Percentiles rank a stretch among this genome's conserved stretches.
phyloP scores from a whole-genome alignment of 805 yeast genomes.

The Wickerhamiella allomyrinae region DNA sequence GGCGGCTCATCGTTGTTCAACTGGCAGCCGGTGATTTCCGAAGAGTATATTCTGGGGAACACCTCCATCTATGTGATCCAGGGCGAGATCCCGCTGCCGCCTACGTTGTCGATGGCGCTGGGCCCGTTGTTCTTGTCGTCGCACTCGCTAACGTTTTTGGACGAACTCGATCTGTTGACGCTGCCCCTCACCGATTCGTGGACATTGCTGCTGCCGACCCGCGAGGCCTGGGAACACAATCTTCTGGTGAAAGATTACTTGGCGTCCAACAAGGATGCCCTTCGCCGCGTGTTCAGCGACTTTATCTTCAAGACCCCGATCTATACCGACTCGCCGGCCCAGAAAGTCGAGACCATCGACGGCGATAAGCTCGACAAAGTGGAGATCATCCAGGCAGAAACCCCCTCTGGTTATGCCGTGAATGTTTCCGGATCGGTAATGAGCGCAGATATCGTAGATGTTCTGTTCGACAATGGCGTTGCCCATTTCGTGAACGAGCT shows the following conservation, averaged over 20 bases:
- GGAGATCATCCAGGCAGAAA: conserved; percentile 1
- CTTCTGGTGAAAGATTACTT: conserved; percentile 50
- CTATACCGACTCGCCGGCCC: conserved; percentile 43
- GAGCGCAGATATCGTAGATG: conserved; percentile 33
- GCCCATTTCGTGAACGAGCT: conserved; percentile 52
- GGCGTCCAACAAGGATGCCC: conserved; percentile 34
- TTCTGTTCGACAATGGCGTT: conserved; percentile 72
- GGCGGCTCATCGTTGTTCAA: conserved; percentile 32
- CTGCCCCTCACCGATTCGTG: conserved; percentile 47
- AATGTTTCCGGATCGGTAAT: conserved; percentile 2
- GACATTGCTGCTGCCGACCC: conserved; percentile 66
- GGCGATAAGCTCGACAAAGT: conserved; percentile 9
- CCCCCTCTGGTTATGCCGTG: conserved; percentile 1
- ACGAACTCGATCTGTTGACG: conserved; percentile 36
- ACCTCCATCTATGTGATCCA: conserved; percentile 53
- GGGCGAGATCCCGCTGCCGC: conserved; percentile 48
- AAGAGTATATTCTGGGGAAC: conserved; percentile 39
- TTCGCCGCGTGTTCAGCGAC: conserved; percentile 41
- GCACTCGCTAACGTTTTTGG: conserved; percentile 44
- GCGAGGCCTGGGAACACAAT: conserved; percentile 51
- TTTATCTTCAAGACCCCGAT: conserved; percentile 47
- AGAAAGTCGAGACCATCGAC: conserved; percentile 18
- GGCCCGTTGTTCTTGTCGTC: conserved; percentile 53
- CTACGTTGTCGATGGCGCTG: conserved; percentile 47
- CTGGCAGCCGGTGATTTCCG: conserved; percentile 35